Percentiles rank a stretch among this genome's conserved stretches.
Conservation (phyloP, 306 rosid species). For the Lagenaria siceraria region DNA sequence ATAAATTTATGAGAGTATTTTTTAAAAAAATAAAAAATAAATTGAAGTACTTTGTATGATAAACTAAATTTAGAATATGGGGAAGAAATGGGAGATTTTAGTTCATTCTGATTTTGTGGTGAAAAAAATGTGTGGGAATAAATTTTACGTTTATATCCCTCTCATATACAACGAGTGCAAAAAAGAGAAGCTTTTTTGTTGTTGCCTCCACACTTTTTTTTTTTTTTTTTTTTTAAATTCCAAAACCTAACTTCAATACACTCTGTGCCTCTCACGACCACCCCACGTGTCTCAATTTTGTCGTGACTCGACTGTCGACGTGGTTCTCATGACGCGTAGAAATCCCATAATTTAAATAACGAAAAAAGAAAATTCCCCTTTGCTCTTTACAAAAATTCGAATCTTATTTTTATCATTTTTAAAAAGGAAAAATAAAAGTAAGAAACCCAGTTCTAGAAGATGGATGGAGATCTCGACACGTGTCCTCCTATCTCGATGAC, state of each 20-base stretch:
- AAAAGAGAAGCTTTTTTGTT: neutral
- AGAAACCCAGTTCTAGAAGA: neutral
- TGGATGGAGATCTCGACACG: neutral
- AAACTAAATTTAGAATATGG: no score
- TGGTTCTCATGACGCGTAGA: neutral
- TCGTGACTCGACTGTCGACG: neutral
- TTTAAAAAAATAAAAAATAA: no score
- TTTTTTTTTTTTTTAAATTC: neutral
- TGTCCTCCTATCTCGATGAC: neutral
- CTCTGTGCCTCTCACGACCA: neutral
- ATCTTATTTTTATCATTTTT: neutral
- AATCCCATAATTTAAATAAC: neutral
- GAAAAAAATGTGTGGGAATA: neutral
- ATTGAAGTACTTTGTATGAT: no score
- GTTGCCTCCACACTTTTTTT: neutral
- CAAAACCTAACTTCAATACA: slow-evolving; percentile 2
- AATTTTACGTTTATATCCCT: neutral
- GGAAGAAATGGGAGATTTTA: neutral
- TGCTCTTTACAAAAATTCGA: neutral
- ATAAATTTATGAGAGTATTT: no score
- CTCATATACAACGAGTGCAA: neutral
- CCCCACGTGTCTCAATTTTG: slow-evolving; percentile 1
- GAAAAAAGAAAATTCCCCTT: neutral
- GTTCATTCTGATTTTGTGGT: neutral
- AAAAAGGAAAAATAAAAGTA: neutral